phyloP scores from a whole-genome alignment of 2,329 filamentous ascomycete genomes.

The Neofusicoccum sp. region DNA sequence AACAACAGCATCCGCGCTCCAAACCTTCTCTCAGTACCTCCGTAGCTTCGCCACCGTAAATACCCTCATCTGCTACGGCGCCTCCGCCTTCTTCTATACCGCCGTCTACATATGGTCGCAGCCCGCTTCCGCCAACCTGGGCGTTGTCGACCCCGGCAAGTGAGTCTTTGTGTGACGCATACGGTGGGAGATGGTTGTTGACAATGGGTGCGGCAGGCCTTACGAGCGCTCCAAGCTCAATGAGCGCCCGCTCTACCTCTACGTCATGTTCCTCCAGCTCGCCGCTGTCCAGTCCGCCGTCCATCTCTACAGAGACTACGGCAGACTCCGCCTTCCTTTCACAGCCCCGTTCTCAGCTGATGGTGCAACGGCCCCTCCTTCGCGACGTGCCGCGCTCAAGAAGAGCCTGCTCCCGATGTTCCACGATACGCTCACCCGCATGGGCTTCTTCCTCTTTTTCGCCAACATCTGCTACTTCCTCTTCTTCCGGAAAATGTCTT shows the following conservation, averaged over 20 bases:
- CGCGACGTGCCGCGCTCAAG: constrained; percentile 3
- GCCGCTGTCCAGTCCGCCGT: constrained; percentile 68
- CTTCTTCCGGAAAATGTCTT: constrained; percentile 34
- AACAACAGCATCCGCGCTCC: constrained; percentile 69
- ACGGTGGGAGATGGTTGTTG: not conserved
- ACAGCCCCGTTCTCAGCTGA: constrained; percentile 5
- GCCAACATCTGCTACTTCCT: constrained; percentile 33
- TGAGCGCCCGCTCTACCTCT: constrained; percentile 81
- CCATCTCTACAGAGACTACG: constrained; percentile 75
- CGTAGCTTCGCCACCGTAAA: constrained; percentile 65
- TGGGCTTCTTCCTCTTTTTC: constrained; percentile 52
- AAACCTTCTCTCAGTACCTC: constrained; percentile 63
- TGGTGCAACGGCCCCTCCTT: not conserved
- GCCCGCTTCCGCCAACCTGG: constrained; percentile 62
- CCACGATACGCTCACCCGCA: constrained; percentile 58
- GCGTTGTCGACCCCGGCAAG: constrained; percentile 71
- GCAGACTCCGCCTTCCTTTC: constrained; percentile 61
- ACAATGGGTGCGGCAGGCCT: constrained; percentile 24
- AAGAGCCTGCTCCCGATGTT: constrained; percentile 14
- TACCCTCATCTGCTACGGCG: constrained; percentile 73
- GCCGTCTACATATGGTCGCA: constrained; percentile 79
- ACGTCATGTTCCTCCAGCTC: constrained; percentile 68
- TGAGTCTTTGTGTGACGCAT: not conserved
- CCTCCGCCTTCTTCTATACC: constrained; percentile 78
- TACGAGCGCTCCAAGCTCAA: constrained; percentile 77